Base-by-base conservation (phyloP, 2,329 filamentous ascomycete genomes). In the Neonectria ditissima region DNA sequence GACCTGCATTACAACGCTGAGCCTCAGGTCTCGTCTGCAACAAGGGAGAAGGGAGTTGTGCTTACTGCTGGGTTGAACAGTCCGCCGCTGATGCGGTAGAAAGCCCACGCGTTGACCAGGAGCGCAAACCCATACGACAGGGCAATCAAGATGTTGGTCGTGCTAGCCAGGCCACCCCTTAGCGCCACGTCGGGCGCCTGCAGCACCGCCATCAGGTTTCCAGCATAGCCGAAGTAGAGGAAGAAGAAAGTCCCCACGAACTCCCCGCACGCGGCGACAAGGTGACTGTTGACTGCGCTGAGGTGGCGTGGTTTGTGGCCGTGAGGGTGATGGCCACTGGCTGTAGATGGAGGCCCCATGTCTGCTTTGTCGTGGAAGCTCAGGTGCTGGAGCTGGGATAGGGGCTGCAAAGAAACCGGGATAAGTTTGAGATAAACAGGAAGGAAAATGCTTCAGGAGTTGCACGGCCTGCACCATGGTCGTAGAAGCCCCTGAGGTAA, bases 51-150 rank as follows among this genome's bases (percentile, higher is more conserved):
- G n/a, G 5, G 18, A 0, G 1, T 13, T 11, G 2, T 16, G 20
- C 67, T 45, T 66, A 69, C 69, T 14, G 69, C 69, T 3, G 69
- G 81, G 60, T 83, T 83, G 62, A 83, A 82, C 45, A 82, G 72
- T 11, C 81, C 81, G 22, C 81, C 81, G 11, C 80, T 84, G 16
- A 87, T 80, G 22, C 85, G 79, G 69, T 80, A 87, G 66, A 86
- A 87, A 1, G 83, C 77, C 83, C 83, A 87, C 2, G 83, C 84
- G 34, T 83, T 86, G n/a, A 83, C 81, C 1, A 81, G 74, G 18
- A 87, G 74, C 1, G 82, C 79, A 16, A 72, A 72, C 0, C 69
- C 69, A 20, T 72, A 72, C 18, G 69, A 50, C 62, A 72, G 59
- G 14, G 69, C 67, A 10, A 72, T 55, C 32, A 55, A 67, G 14